Base-by-base conservation (phyloP, 1,284 basidiomycete genomes). In the Pascua guehoae region DNA sequence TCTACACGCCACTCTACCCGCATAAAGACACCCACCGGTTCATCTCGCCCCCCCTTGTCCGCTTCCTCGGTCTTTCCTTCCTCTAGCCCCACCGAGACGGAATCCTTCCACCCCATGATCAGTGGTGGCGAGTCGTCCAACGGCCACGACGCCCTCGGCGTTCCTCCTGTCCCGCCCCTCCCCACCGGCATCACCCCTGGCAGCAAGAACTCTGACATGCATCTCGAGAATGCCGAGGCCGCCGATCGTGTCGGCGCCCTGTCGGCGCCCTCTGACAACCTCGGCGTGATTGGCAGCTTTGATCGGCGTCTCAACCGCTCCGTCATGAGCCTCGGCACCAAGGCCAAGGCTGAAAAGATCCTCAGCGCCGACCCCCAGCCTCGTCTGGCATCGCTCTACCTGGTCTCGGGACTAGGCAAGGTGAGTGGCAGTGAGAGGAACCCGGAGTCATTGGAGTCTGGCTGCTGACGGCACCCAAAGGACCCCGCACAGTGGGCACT, bases 401-500 rank as follows among this genome's bases (percentile, higher is more conserved):
- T 81, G 49, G 79, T 81, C 24, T 78, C 78, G 39, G 81, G 81
- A 14, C 66, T 81, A 4, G 75, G 78, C 11, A 80, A 79, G 64
- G 79, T 75, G 56, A 57, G 71, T 62, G 16, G 18, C 17, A 16
- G 12, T 9, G 16, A 9, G 9, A 41, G 39, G 8, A 40, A 1
- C 39, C 45, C 18, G 40, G 5, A 2, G 12, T 44, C 24, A 32
- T 32, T 32, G 24, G 24, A 32, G 24, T 32, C 24, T 32, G 7
- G 24, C 7, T 32, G 24, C 24, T 32, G 24, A 53, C 16, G 5
- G 5, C 2, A 24, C 37, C 44, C 63, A 57, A 55, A 65, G 66
- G 66, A 69, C 53, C 65, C 69, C 36, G 60, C 66, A 11, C 62
- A 71, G n/a, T 97, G 94, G 94, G 91, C 91, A 2, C 82, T 94